Percentiles rank a stretch among this genome's conserved stretches.
phyloP scores from a whole-genome alignment of 306 rosid genomes.

The Vigna radiata region DNA sequence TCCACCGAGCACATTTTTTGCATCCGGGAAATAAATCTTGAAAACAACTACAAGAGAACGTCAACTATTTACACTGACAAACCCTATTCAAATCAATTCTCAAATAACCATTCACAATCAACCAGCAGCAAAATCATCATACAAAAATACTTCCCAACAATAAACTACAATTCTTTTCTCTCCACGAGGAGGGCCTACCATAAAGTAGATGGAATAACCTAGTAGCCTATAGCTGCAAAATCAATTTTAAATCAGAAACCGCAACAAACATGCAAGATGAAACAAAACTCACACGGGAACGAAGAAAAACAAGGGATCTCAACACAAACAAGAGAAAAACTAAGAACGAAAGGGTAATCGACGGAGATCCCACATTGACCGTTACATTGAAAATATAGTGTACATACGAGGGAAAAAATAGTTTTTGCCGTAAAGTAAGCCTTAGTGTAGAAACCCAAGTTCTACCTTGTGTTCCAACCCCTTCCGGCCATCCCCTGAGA shows the following conservation, averaged over 20 bases:
- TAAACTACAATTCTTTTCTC: conserved; percentile 10
- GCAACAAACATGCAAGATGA: conserved; percentile 13
- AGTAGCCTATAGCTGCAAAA: conserved; percentile 41
- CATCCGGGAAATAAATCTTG: background rate
- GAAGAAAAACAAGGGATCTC: conserved; percentile 40
- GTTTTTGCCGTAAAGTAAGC: background rate
- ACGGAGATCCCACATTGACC: background rate
- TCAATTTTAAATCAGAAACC: conserved; percentile 28
- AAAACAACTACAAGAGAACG: conserved; percentile 1
- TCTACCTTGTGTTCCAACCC: conserved; percentile 66
- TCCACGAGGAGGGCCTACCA: conserved; percentile 25
- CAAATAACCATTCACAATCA: conserved; percentile 41
- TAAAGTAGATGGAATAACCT: conserved; percentile 6
- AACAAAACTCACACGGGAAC: background rate
- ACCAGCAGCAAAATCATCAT: conserved; percentile 38
- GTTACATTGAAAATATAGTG: background rate
- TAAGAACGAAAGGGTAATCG: background rate
- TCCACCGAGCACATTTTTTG: background rate
- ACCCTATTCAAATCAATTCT: conserved; percentile 31
- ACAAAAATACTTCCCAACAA: conserved; percentile 1
- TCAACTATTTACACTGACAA: conserved; percentile 20
- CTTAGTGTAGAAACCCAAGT: conserved; percentile 17
- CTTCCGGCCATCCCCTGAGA: conserved; percentile 2
- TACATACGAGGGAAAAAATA: background rate
- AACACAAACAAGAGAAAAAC: conserved; percentile 10